Percentiles rank a stretch among this genome's conserved stretches.
Evolutionary conservation across 352 stramenopile genomes (phyloP).

Genomic region (Nothophytophthora sp.): DNA sequence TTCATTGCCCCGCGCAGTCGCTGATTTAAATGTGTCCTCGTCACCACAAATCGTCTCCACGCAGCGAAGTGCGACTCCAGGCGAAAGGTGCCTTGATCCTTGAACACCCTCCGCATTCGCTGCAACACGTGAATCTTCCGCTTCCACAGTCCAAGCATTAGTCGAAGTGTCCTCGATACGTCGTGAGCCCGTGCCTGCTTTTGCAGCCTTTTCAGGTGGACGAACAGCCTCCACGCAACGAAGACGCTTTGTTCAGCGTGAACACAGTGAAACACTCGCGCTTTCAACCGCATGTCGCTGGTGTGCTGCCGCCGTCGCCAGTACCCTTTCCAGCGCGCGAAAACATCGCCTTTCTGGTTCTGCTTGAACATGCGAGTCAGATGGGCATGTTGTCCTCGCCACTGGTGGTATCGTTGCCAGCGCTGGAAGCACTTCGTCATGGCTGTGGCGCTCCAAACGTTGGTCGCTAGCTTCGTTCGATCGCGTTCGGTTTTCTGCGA

Average conservation of each 20-base stretch:
- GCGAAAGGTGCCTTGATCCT: constrained; percentile 32
- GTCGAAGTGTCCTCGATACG: constrained; percentile 1
- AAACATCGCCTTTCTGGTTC: constrained; percentile 25
- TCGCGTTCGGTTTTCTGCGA: background rate
- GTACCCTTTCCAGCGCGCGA: constrained; percentile 32
- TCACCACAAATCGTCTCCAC: constrained; percentile 39
- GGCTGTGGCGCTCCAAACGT: background rate
- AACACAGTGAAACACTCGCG: constrained; percentile 26
- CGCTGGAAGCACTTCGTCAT: constrained; percentile 9
- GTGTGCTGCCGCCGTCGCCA: constrained; percentile 5
- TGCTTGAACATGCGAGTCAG: constrained; percentile 27
- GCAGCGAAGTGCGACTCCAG: constrained; percentile 42
- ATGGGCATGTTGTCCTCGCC: constrained; percentile 22
- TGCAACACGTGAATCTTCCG: constrained; percentile 25
- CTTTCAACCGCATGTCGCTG: constrained; percentile 17
- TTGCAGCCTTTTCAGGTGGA: constrained; percentile 7
- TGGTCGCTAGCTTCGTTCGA: constrained; percentile 1
- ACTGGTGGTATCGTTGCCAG: constrained; percentile 27
- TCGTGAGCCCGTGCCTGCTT: constrained; percentile 8
- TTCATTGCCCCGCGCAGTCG: constrained; percentile 23
- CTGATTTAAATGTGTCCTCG: constrained; percentile 26
- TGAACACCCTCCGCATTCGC: constrained; percentile 37
- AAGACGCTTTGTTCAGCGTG: constrained; percentile 11
- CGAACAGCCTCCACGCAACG: constrained; percentile 3
- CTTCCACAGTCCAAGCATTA: constrained; percentile 23